These are phyloP conservation scores for Jamesozyma piceae DNA, from an alignment of 805 yeast species.

Conservation along the genomic window DNA sequence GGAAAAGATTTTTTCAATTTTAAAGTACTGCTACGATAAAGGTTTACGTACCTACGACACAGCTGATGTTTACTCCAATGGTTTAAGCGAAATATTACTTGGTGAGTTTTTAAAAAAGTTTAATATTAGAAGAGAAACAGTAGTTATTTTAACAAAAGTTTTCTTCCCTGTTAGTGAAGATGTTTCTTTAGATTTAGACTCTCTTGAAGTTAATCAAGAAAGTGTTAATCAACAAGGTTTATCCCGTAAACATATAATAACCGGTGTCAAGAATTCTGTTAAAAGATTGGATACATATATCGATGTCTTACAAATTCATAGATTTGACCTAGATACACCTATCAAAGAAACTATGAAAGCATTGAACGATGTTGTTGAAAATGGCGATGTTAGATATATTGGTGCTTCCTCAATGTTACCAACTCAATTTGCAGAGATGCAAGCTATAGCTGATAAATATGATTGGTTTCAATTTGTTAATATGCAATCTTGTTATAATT, in stretches of 20 bases:
- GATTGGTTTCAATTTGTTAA: slow-evolving; percentile 35
- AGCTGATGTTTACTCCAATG: slow-evolving; percentile 41
- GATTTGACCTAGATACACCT: slow-evolving; percentile 40
- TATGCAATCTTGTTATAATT: slow-evolving; percentile 51
- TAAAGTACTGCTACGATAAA: slow-evolving; percentile 39
- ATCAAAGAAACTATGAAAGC: slow-evolving; percentile 44
- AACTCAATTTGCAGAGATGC: slow-evolving; percentile 42
- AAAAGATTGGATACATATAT: slow-evolving; percentile 41
- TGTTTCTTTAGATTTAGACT: background rate
- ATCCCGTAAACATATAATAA: slow-evolving; percentile 40
- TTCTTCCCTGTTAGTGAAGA: slow-evolving; percentile 27
- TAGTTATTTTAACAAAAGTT: slow-evolving; percentile 47
- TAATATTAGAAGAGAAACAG: slow-evolving; percentile 43
- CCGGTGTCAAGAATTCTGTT: slow-evolving; percentile 34
- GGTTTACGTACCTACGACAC: slow-evolving; percentile 43
- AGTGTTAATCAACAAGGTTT: slow-evolving; percentile 31
- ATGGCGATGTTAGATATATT: slow-evolving; percentile 42
- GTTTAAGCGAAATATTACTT: slow-evolving; percentile 39
- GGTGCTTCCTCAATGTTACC: slow-evolving; percentile 56
- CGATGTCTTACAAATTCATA: slow-evolving; percentile 47
- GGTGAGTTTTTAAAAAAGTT: slow-evolving; percentile 47
- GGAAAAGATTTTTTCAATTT: slow-evolving; percentile 34
- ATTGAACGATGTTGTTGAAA: slow-evolving; percentile 41
- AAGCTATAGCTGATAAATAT: slow-evolving; percentile 41
- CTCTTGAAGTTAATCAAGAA: background rate